Conservation (phyloP, 805 yeast species). For the Candida insectorum region DNA sequence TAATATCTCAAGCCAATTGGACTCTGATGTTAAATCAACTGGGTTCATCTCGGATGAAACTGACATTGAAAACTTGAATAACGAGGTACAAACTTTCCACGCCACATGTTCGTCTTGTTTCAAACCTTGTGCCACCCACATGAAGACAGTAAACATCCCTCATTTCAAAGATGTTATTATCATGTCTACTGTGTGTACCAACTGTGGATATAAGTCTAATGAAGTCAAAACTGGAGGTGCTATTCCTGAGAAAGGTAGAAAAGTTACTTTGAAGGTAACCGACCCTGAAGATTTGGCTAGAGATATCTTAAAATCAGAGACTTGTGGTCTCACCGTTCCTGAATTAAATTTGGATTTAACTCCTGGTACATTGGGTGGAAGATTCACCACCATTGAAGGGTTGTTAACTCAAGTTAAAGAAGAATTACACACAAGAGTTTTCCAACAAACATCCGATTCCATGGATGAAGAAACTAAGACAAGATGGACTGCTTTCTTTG, state of each 20-base stretch:
- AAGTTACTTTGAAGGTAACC: slow-evolving; percentile 66
- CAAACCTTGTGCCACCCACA: slow-evolving; percentile 81
- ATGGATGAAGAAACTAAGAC: slow-evolving; percentile 75
- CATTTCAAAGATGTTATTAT: slow-evolving; percentile 96
- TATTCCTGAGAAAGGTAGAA: slow-evolving; percentile 81
- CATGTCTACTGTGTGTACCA: slow-evolving; percentile 90
- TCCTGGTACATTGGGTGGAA: slow-evolving; percentile 96
- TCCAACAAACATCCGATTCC: slow-evolving; percentile 82
- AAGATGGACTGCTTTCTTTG: slow-evolving; percentile 84
- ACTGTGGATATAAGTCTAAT: slow-evolving; percentile 93
- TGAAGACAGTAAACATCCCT: slow-evolving; percentile 96
- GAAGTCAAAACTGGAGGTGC: slow-evolving; percentile 99
- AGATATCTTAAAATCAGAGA: slow-evolving; percentile 91
- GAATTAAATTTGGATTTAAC: slow-evolving; percentile 87
- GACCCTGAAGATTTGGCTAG: slow-evolving; percentile 93
- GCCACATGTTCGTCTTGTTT: slow-evolving; percentile 93
- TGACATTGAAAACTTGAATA: slow-evolving; percentile 78
- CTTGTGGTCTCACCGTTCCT: slow-evolving; percentile 82
- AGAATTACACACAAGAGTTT: slow-evolving; percentile 82
- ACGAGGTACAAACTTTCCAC: slow-evolving; percentile 89
- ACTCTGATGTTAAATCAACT: slow-evolving; percentile 26
- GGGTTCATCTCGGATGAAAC: slow-evolving; percentile 69
- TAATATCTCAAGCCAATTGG: slow-evolving; percentile 20
- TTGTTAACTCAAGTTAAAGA: slow-evolving; percentile 83
- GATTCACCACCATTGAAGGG: slow-evolving; percentile 97